Percentiles rank a stretch among this genome's conserved stretches.
Evolutionary conservation across 495 filamentous ascomycete species (phyloP).

Genomic region (Ascodesmis nigricans): DNA sequence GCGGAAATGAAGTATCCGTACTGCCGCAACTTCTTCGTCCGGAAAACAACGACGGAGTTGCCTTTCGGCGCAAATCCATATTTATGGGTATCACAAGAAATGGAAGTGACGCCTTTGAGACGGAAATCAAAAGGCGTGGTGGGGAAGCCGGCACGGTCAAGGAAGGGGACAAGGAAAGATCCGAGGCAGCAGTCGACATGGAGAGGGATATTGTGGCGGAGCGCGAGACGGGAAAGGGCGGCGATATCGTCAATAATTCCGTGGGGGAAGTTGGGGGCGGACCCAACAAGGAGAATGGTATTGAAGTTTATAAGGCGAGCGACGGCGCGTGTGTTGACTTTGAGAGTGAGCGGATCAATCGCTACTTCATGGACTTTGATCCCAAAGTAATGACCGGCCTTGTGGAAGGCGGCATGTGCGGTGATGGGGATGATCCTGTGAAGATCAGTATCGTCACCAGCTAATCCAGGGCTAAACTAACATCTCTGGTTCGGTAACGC

Average conservation of each 20-base stretch:
- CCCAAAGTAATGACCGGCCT: constrained; percentile 82
- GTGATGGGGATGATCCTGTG: constrained; percentile 77
- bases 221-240: constrained; percentile 60
- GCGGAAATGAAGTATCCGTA: constrained; percentile 94
- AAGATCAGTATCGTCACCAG: constrained; percentile 13
- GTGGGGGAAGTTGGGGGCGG: constrained; percentile 92
- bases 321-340: constrained; percentile 55
- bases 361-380: constrained; percentile 82
- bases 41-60: constrained; percentile 79
- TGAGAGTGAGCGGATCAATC: constrained; percentile 66
- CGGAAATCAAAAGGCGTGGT: constrained; percentile 79
- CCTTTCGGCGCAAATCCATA: constrained; percentile 94
- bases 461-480: constrained; percentile 24
- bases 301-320: constrained; percentile 81
- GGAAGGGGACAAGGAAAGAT: constrained; percentile 80
- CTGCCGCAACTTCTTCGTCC: constrained; percentile 47
- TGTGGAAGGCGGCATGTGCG: constrained; percentile 87
- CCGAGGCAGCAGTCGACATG: constrained; percentile 97
- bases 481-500: constrained; percentile 90
- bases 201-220: constrained; percentile 55
- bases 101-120: constrained; percentile 78
- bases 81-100: constrained; percentile 78
- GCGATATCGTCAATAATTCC: constrained; percentile 92
- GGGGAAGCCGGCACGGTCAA: constrained; percentile 77
- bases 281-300: constrained; percentile 88